Conservation (phyloP, 1,284 basidiomycete species). For the Apiotrichum montevideense region DNA sequence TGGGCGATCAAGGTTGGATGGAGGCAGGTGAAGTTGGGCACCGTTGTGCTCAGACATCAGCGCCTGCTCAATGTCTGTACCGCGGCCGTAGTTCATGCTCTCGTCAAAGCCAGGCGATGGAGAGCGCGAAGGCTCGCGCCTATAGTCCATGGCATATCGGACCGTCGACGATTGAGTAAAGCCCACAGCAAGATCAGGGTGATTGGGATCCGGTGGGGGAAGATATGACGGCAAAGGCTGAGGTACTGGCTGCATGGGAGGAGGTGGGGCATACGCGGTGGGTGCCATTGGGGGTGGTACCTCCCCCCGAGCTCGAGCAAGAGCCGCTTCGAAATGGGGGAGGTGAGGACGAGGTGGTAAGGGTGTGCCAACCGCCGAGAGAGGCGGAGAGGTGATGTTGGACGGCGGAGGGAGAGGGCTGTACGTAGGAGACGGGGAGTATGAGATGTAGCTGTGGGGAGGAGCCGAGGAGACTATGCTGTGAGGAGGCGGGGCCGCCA, state of each 20-base stretch:
- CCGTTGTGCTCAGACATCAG: conserved; percentile 15
- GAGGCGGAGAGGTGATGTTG: not conserved
- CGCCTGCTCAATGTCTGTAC: conserved; percentile 30
- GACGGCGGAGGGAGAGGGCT: not conserved
- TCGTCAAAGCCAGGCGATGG: conserved; percentile 31
- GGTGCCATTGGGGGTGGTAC: not conserved
- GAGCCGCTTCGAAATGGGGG: conserved; percentile 38
- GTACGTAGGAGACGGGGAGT: not conserved
- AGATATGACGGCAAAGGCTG: conserved; percentile 35
- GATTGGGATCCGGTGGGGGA: conserved; percentile 38
- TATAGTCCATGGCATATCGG: conserved; percentile 20
- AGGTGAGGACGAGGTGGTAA: conserved; percentile 8
- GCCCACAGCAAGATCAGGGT: conserved; percentile 34
- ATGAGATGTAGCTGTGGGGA: not conserved
- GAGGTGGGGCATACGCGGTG: conserved; percentile 48
- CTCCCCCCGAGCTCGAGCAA: conserved; percentile 25
- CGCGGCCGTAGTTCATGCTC: conserved; percentile 13
- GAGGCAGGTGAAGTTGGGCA: not conserved
- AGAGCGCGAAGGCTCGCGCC: conserved; percentile 23
- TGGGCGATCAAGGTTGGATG: not conserved
- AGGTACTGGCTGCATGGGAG: conserved; percentile 26
- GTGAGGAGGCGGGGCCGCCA: not conserved
- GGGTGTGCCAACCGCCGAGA: not conserved
- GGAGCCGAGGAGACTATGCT: not conserved
- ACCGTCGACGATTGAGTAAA: conserved; percentile 30